A percentile compares a stretch with the other conserved stretches of the same genome.
Evolutionary conservation across 306 rosid species (phyloP).

Genomic region (Begonia peltatifolia): DNA sequence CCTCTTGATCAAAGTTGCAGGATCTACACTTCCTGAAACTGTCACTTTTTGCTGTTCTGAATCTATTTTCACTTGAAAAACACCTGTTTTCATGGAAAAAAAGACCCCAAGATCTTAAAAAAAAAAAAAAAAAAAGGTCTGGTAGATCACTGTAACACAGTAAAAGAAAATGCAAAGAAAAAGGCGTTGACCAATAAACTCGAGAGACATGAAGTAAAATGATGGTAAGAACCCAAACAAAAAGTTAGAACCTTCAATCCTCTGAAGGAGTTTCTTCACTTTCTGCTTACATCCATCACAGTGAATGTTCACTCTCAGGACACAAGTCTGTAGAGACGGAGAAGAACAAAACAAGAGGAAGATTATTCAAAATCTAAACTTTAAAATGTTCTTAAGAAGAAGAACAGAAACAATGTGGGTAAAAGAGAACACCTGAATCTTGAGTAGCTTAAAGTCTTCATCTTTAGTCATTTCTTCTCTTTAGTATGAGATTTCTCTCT

Average conservation of each 20-base stretch:
- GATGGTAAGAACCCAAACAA: not conserved
- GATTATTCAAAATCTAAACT: too few relatives aligned
- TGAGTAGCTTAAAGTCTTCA: conserved; percentile 91
- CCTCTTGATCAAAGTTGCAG: conserved; percentile 59
- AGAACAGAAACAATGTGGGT: not conserved
- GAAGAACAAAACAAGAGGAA: conserved; percentile 1
- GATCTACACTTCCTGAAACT: conserved; percentile 64
- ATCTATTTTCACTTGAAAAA: conserved; percentile 62
- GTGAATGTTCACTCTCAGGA: conserved; percentile 84
- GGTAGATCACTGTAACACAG: too few relatives aligned
- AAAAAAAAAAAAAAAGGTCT: not conserved
- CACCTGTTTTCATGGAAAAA: conserved; percentile 29
- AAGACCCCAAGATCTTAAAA: not conserved
- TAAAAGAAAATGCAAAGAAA: too few relatives aligned
- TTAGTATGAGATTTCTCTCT: too few relatives aligned
- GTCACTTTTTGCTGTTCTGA: conserved; percentile 81
- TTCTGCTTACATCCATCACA: conserved; percentile 99
- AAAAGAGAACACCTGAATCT: conserved; percentile 54
- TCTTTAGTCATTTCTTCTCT: conserved; percentile 75
- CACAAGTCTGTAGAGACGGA: conserved; percentile 50
- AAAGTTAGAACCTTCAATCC: conserved; percentile 68
- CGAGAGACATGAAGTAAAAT: not conserved
- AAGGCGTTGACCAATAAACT: too few relatives aligned
- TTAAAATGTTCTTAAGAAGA: conserved; percentile 8
- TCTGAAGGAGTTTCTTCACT: conserved; percentile 92